phyloP scores from a whole-genome alignment of 2,329 filamentous ascomycete genomes.

The Fusarium poae region DNA sequence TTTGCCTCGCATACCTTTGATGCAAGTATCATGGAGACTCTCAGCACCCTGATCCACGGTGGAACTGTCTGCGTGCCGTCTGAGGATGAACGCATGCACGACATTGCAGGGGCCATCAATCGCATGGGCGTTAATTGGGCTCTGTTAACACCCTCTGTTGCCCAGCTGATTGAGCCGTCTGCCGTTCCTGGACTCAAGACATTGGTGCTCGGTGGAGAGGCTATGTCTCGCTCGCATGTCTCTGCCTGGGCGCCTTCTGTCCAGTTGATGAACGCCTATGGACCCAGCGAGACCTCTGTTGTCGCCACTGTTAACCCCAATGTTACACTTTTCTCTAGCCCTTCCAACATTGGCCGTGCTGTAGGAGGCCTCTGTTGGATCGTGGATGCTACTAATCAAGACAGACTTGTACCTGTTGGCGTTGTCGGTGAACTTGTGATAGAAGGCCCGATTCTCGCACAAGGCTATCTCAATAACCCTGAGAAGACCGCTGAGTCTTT shows the following conservation, averaged over 20 bases:
- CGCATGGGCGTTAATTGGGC: conserved; percentile 39
- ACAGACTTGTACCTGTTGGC: conserved; percentile 48
- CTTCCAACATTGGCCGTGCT: conserved; percentile 38
- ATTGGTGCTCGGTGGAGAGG: conserved; percentile 42
- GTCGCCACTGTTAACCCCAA: conserved; percentile 29
- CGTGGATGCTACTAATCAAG: conserved; percentile 42
- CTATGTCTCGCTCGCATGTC: conserved; percentile 40
- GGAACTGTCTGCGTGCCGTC: conserved; percentile 53
- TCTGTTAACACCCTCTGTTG: conserved; percentile 39
- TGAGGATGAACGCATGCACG: conserved; percentile 55
- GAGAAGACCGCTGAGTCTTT: conserved; percentile 50
- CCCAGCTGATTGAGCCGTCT: conserved; percentile 28
- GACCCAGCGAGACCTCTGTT: conserved; percentile 40
- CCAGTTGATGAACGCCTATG: conserved; percentile 41
- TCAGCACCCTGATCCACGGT: conserved; percentile 40
- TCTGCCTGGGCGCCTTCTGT: conserved; percentile 32
- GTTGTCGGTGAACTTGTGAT: conserved; percentile 54
- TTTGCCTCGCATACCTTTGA: conserved; percentile 48
- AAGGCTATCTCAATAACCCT: conserved; percentile 62
- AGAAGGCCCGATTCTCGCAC: conserved; percentile 57
- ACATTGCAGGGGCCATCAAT: conserved; percentile 44
- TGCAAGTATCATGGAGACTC: conserved; percentile 45
- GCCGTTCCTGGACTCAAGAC: conserved; percentile 28
- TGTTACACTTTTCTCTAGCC: conserved; percentile 4
- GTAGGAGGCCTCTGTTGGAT: conserved; percentile 46